Base-by-base conservation (phyloP, 208 protist genomes). In the Perkinsela sp. region DNA sequence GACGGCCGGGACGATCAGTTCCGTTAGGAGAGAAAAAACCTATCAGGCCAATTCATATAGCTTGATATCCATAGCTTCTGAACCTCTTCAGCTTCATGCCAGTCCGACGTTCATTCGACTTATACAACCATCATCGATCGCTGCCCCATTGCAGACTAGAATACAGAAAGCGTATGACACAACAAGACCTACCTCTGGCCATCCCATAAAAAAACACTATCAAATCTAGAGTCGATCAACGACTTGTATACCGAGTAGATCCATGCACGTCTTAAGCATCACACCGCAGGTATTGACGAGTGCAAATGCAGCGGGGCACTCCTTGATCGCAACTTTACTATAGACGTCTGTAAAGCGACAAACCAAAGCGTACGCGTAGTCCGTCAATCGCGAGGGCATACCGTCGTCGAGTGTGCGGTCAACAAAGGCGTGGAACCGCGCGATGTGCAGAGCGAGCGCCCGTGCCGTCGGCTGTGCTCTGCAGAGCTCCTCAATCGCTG, bases 271-370 rank as follows among this genome's bases (percentile, higher is more conserved):
- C 75, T 89, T 83, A 32, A 96, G 76, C 1, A 87, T 94, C 22
- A 84, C 73, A 40, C 82, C 85, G 29, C 85, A 89, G 67, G 91
- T 80, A 73, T 95, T 88, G 48, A 88, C 75, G 30, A 96, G 85
- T 70, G 86, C 90, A 22, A 94, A 77, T 66, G 87, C 83, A 69
- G 85, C 91, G 73, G 83, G 76, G 74, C 90, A 83, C 67, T 85
- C 68, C 57, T 78, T 71, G 74, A 89, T 81, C 32, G 82, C 87
- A 66, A 94, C 76, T 69, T 91, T 80, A 74, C 91, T 88, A 77
- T 96, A 96, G 74, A 96, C 96, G 72, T 91, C 83, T 29, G 91
- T 95, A 81, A 96, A 95, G 74, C 74, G 79, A 28, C 75, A 81
- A 71, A 92, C 79, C 31, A 96, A 75, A 66, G 94, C 83, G 78